These are phyloP conservation scores for Umbilicus rupestris DNA, from an alignment of 164 flowering plant genomes.

Conservation along the genomic window DNA sequence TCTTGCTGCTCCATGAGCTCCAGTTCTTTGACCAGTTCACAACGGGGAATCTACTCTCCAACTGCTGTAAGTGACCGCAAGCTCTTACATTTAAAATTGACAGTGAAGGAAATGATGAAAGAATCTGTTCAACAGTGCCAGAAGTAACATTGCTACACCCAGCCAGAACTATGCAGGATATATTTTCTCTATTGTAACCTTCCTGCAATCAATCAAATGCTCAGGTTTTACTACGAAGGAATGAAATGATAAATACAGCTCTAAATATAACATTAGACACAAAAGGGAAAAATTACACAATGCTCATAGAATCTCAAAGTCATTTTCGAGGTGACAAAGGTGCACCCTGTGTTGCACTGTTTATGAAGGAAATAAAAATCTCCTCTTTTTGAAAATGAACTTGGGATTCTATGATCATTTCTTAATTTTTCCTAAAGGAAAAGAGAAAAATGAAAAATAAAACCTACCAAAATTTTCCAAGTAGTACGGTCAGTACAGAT, in stretches of 20 bases:
- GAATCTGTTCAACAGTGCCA: conserved; percentile 52
- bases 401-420: not conserved
- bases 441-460: not conserved
- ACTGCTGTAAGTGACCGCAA: conserved; percentile 65
- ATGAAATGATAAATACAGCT: not conserved
- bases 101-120: conserved; percentile 47
- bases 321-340: not conserved
- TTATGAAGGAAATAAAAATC: not conserved
- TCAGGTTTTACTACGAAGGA: conserved; percentile 7
- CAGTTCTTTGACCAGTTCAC: conserved; percentile 56
- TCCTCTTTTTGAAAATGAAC: not conserved
- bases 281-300: not conserved
- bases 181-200: conserved; percentile 55
- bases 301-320: conserved; percentile 3
- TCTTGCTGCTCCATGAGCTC: conserved; percentile 19
- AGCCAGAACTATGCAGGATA: conserved; percentile 49
- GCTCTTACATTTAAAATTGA: conserved; percentile 68
- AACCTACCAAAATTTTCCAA: conserved; percentile 54
- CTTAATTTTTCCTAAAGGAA: not conserved
- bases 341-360: not conserved
- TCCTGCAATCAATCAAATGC: conserved; percentile 44
- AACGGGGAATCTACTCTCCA: conserved; percentile 40
- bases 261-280: not conserved
- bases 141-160: conserved; percentile 71
- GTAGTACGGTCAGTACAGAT: conserved; percentile 54